A percentile compares a stretch with the other conserved stretches of the same genome.
Evolutionary conservation across 257 asterid genomes (phyloP).

Genomic region (Fraxinus excelsior): DNA sequence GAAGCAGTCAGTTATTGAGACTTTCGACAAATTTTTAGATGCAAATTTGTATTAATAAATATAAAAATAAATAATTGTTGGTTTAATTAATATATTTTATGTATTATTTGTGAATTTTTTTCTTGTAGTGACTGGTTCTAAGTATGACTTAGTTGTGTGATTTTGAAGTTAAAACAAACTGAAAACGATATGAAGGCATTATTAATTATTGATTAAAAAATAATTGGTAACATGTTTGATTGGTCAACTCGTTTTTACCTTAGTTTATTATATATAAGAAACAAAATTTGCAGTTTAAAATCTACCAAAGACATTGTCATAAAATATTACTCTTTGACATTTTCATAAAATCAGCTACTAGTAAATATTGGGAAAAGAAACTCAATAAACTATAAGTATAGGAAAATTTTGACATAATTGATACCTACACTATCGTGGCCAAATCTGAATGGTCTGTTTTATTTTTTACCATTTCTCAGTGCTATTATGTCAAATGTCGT

Average conservation of each 20-base stretch:
- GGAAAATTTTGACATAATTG: no score
- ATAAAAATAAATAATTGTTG: not conserved
- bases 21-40: not conserved
- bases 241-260: not conserved
- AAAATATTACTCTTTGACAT: no score
- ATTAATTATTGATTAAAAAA: not conserved
- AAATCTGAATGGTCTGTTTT: no score
- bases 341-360: no score
- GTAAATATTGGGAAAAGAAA: no score
- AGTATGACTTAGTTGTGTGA: not conserved
- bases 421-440: no score
- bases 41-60: not conserved
- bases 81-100: not conserved
- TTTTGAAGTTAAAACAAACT: not conserved
- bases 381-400: no score
- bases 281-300: no score
- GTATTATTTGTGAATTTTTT: not conserved
- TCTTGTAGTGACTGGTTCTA: not conserved
- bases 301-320: no score
- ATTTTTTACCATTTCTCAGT: no score
- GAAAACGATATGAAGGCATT: conserved; percentile 3
- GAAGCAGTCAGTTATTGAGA: not conserved
- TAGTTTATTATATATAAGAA: not conserved
- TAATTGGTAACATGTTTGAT: not conserved
- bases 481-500: no score